These are phyloP conservation scores for Prunus kanzakura DNA, from an alignment of 306 rosid species.

Conservation along the genomic window DNA sequence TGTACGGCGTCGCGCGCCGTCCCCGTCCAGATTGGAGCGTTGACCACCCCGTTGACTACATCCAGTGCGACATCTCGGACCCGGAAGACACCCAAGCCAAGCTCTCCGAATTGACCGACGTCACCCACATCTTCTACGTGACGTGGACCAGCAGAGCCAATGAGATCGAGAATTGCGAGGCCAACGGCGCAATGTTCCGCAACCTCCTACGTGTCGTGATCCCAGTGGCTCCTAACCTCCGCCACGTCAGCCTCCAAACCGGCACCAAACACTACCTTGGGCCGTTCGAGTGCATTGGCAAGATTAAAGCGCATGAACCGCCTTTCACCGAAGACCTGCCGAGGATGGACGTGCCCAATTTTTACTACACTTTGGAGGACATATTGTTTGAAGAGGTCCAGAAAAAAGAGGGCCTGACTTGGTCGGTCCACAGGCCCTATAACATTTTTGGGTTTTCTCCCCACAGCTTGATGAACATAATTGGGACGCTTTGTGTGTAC, in stretches of 20 bases:
- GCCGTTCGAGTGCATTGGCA: conserved; percentile 32
- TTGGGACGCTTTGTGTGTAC: conserved; percentile 46
- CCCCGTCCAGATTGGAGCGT: conserved; percentile 58
- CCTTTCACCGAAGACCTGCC: conserved; percentile 66
- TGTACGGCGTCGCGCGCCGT: conserved; percentile 70
- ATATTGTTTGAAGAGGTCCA: conserved; percentile 45
- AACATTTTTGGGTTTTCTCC: conserved; percentile 64
- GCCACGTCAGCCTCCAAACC: conserved; percentile 60
- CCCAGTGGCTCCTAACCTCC: conserved; percentile 54
- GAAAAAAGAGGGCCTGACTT: conserved; percentile 40
- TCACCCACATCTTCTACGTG: conserved; percentile 65
- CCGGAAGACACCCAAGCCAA: conserved; percentile 43
- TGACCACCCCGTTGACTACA: conserved; percentile 52
- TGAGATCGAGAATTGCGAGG: conserved; percentile 48
- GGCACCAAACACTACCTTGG: conserved; percentile 56
- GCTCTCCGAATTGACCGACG: conserved; percentile 53
- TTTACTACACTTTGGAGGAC: conserved; percentile 54
- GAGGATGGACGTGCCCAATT: conserved; percentile 43
- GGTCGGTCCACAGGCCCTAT: conserved; percentile 60
- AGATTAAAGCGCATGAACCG: conserved; percentile 37
- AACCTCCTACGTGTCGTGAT: conserved; percentile 50
- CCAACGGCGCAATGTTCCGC: conserved; percentile 56
- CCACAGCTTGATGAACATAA: conserved; percentile 49
- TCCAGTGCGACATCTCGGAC: conserved; percentile 68
- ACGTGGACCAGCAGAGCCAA: conserved; percentile 47